Percentiles rank a stretch among this genome's conserved stretches.
phyloP scores from a whole-genome alignment of 2,329 filamentous ascomycete genomes.

The Cercospora zeae-maydis region DNA sequence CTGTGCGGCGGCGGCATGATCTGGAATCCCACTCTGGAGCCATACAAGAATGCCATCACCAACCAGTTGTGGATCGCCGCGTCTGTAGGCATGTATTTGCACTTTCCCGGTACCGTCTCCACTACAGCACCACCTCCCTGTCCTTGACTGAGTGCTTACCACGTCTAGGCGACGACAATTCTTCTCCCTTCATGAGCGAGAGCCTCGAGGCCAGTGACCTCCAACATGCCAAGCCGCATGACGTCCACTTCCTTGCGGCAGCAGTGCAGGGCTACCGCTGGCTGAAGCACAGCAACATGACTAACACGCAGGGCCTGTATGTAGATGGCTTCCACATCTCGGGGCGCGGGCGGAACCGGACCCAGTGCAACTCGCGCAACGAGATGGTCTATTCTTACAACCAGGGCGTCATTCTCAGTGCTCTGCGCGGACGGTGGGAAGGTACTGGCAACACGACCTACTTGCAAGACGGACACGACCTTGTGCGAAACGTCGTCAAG shows the following conservation, averaged over 20 bases:
- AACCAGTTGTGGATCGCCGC: constrained; percentile 86
- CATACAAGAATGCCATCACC: constrained; percentile 96
- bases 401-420: constrained; percentile 83
- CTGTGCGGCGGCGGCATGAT: constrained; percentile 86
- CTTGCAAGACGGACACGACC: constrained; percentile 72
- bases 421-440: constrained; percentile 74
- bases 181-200: constrained; percentile 59
- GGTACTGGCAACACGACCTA: constrained; percentile 69
- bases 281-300: constrained; percentile 76
- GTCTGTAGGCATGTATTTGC: constrained; percentile 82
- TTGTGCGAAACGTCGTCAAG: constrained; percentile 68
- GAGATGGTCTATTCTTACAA: constrained; percentile 95
- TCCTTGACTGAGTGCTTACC: not conserved
- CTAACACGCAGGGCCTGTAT: constrained; percentile 67
- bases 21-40: constrained; percentile 75
- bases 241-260: constrained; percentile 57
- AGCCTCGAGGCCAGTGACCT: constrained; percentile 21
- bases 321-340: constrained; percentile 85
- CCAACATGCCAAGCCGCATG: constrained; percentile 44
- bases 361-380: constrained; percentile 68
- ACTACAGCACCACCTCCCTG: not conserved
- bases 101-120: constrained; percentile 64
- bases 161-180: constrained; percentile 57
- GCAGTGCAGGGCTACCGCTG: constrained; percentile 78
- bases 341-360: constrained; percentile 53